phyloP scores from a whole-genome alignment of 2,329 filamentous ascomycete genomes.

The Akanthomyces dipterigenus region DNA sequence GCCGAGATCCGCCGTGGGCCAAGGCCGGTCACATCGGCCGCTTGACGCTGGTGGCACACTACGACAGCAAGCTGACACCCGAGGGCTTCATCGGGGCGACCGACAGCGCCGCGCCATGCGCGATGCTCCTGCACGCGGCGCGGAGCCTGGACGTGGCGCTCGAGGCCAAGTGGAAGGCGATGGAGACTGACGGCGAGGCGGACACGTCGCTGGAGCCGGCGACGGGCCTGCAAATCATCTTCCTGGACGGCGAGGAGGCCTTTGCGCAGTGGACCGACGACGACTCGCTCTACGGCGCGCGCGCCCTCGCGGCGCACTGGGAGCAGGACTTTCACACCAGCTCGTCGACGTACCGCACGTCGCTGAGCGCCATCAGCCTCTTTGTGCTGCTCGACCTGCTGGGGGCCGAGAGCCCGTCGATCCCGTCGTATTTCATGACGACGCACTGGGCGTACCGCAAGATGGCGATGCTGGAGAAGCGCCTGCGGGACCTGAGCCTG shows the following conservation, averaged over 20 bases:
- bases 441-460: conserved; percentile 90
- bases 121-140: conserved; percentile 84
- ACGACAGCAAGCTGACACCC: conserved; percentile 76
- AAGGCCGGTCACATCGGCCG: conserved; percentile 67
- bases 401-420: conserved; percentile 57
- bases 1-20: conserved; percentile 80
- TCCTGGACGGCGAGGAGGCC: conserved; percentile 92
- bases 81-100: conserved; percentile 87
- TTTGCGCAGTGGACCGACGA: conserved; percentile 71
- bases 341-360: conserved; percentile 66
- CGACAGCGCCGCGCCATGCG: conserved; percentile 90
- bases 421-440: conserved; percentile 82
- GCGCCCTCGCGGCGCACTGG: conserved; percentile 78
- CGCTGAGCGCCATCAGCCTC: conserved; percentile 72
- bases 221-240: conserved; percentile 78
- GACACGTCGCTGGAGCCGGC: conserved; percentile 60
- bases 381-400: conserved; percentile 91
- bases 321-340: conserved; percentile 62
- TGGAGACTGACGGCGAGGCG: conserved; percentile 52
- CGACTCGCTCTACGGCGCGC: conserved; percentile 84
- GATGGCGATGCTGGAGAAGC: conserved; percentile 66
- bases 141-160: conserved; percentile 72
- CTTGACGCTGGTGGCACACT: conserved; percentile 86
- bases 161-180: conserved; percentile 72
- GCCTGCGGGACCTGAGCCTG: conserved; percentile 60